phyloP scores from a whole-genome alignment of 169 alveolate genomes.

The Perkinsus marinus region DNA sequence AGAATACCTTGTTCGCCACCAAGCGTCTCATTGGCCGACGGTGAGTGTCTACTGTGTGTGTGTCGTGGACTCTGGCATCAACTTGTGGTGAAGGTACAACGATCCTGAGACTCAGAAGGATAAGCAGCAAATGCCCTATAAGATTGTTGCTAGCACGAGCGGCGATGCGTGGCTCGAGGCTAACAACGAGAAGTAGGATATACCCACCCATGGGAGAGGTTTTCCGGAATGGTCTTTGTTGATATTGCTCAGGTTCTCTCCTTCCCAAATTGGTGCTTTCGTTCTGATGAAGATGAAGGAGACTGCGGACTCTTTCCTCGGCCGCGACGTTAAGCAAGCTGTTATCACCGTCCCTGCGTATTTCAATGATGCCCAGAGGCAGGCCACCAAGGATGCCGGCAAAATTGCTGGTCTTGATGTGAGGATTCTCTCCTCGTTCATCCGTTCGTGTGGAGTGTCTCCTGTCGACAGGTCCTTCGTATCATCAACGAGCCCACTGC shows the following conservation, averaged over 20 bases:
- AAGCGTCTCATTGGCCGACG: slow-evolving; percentile 91
- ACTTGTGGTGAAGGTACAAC: neutral
- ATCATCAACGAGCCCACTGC: slow-evolving; percentile 99
- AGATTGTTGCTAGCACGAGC: slow-evolving; percentile 83
- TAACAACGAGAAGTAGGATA: slow-evolving; percentile 65
- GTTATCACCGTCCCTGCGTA: slow-evolving; percentile 94
- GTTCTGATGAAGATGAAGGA: slow-evolving; percentile 87
- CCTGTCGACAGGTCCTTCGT: slow-evolving; percentile 38
- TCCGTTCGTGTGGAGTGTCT: too few relatives aligned
- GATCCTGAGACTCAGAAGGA: slow-evolving; percentile 93
- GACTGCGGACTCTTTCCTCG: slow-evolving; percentile 89
- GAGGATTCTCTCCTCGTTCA: neutral
- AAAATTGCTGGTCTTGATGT: slow-evolving; percentile 86
- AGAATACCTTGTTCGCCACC: slow-evolving; percentile 84
- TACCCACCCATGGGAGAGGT: neutral
- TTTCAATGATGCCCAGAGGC: slow-evolving; percentile 88
- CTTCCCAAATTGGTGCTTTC: slow-evolving; percentile 92
- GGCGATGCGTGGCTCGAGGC: slow-evolving; percentile 98
- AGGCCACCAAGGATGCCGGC: slow-evolving; percentile 95
- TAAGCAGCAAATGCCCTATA: slow-evolving; percentile 83
- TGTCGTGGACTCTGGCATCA: neutral
- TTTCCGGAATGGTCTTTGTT: neutral
- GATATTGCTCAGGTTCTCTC: slow-evolving; percentile 48
- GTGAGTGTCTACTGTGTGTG: slow-evolving; percentile 36
- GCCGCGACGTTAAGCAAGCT: slow-evolving; percentile 80